Evolutionary conservation across 139 green algal species (phyloP).

Genomic region (Chlamydomonas incerta): DNA sequence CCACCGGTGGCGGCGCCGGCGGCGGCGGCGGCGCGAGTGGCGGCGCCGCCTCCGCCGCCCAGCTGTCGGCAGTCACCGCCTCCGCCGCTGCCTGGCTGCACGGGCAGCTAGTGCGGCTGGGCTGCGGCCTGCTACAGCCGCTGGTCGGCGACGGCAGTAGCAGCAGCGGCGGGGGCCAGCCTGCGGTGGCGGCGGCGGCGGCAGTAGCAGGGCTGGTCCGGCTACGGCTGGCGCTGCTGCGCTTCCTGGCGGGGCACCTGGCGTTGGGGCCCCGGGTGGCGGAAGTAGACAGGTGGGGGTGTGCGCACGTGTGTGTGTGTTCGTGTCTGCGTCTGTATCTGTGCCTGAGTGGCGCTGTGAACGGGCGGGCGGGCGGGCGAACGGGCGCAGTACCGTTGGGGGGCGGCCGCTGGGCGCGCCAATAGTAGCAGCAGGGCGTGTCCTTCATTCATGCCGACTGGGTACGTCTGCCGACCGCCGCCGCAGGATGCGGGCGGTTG

Average conservation of each 20-base stretch:
- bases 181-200: too few species aligned
- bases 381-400: too few species aligned
- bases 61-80: neutral
- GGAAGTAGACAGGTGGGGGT: constrained; percentile 34
- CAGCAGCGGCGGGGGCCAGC: too few species aligned
- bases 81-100: constrained; percentile 20
- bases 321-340: neutral
- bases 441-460: too few species aligned
- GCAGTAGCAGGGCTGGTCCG: neutral
- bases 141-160: too few species aligned
- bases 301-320: neutral
- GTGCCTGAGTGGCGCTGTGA: too few species aligned
- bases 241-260: constrained; percentile 18
- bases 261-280: neutral
- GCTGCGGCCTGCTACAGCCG: neutral
- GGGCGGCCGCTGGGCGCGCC: too few species aligned
- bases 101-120: constrained; percentile 20
- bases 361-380: too few species aligned
- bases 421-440: too few species aligned
- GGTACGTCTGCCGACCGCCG: too few species aligned
- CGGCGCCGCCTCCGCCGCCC: neutral
- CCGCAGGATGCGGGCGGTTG: constrained; percentile 18
- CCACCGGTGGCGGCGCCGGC: too few species aligned
- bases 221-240: constrained; percentile 15
- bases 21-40: too few species aligned